Evolutionary conservation across 768 basidiomycete genomes (phyloP), one percentile per base, ranked within the genome.

Genomic region (Podaxis mareebaensis): DNA sequence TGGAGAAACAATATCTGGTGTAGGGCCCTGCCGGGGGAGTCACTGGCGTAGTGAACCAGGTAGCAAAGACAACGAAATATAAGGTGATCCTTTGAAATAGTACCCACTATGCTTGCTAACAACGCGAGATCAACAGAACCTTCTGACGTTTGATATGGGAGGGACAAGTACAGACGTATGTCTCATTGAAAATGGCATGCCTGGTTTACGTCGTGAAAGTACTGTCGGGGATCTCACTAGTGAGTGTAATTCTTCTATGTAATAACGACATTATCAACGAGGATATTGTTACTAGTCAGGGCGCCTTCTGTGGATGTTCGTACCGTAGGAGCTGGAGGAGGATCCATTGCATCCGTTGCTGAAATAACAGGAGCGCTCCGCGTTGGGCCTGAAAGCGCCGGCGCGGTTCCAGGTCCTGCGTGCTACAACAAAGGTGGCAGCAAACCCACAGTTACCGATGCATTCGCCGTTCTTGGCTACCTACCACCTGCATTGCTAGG

Each of bases 361-460:
- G 65, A 67, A 61, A 65, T 72, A 2, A 74, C 73, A 12, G 71
- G 70, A 42, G 71, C 73, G 4, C 60, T 74, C 20, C 64, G 73
- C 48, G 73, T 74, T 28, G 73, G 73, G 3, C 74, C 74, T 3
- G 70, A 73, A 58, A 71, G 70, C 28, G 69, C 74, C 6, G 73
- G 74, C 8, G 74, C 73, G 20, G 53, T 66, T 20, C 73, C 73
- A n/a, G 72, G 73, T n/a, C 73, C 73, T 7, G 71, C 71, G 0
- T 73, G 72, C 13, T 74, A 74, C 53, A 64, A 68, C 11, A 67
- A 70, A 65, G 73, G 73, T 33, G 73, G 73, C n/a, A 61, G 44
- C 15, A 60, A 60, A 36, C 71, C 73, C 38, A 74, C 73, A 26
- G 73, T 74, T 3, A 71, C 72, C 3, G 73, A 74, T 46, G 73